Base-by-base conservation (phyloP, 2,329 filamentous ascomycete genomes). In the Alternaria sp. region DNA sequence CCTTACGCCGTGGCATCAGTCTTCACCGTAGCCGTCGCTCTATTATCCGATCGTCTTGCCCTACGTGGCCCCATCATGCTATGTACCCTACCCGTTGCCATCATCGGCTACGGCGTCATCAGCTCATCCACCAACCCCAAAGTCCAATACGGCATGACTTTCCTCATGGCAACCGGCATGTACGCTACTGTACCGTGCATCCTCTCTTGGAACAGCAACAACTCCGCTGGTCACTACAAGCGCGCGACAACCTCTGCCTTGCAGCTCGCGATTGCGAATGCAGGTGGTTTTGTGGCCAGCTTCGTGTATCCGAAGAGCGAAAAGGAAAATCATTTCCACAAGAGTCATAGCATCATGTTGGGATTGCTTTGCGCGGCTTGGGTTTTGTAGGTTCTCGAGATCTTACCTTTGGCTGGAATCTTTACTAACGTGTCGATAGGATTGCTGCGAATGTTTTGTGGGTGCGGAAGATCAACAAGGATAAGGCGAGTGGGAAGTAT, bases 171-270 rank as follows among this genome's bases (percentile, higher is more conserved):
- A 1, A 86, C 85, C 0, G 89, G 89, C 10, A 83, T 90, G 73
- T 91, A 90, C 72, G 83, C 84, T 49, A 87, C 86, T 45, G 87
- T 90, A 0, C 89, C 89, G 0, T 87, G 85, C 18, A 85, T 90
- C 4, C 79, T 91, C 10, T 88, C 86, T 1, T 91, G 89, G 89
- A 86, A 89, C 65, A 87, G 87, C 3, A 91, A 91, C 73, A 91
- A 91, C 73, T 88, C 86, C 0, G 88, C 89, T 0, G 88, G 87
- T 0, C 89, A 92, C 72, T 92, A 91, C 72, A 92, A 92, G 75
- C 82, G 90, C 14, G 89, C 90, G 0, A 91, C 89, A 0, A 89
- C 89, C 0, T 87, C 86, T 1, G 90, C 87, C 0, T 71, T 91
- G 68, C 89, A 92, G 75, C 81, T 92, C 25, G 86, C 87, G 1